Conservation (phyloP, 148 eudicot genomes). For the Vaccinium macrocarpon region DNA sequence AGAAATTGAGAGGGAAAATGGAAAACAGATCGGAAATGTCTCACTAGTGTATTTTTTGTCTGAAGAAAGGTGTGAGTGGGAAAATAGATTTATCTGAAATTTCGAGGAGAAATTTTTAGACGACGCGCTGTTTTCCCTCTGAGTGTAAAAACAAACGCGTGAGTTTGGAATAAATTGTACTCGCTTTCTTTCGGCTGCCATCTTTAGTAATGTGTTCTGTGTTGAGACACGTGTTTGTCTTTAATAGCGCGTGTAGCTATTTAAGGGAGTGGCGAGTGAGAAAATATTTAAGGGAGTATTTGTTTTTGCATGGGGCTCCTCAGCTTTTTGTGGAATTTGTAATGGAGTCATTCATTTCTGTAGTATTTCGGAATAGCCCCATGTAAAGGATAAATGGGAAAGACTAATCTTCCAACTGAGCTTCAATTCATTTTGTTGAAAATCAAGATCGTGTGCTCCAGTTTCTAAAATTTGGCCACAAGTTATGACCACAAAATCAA, state of each 20-base stretch:
- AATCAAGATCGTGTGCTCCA: too few relatives aligned
- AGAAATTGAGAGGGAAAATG: constrained; percentile 15
- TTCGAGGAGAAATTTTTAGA: neutral
- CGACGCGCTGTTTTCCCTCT: neutral
- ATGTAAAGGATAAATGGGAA: too few relatives aligned
- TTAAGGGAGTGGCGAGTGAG: neutral
- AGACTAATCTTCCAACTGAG: too few relatives aligned
- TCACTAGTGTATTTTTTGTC: neutral
- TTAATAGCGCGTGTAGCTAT: neutral
- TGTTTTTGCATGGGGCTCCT: too few relatives aligned
- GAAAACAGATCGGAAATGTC: constrained; percentile 3
- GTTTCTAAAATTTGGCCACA: too few relatives aligned
- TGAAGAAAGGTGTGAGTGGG: neutral
- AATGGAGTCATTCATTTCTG: too few relatives aligned
- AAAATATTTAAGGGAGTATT: too few relatives aligned
- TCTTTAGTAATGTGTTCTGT: neutral
- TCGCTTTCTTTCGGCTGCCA: neutral
- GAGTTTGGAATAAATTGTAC: neutral
- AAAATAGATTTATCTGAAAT: neutral
- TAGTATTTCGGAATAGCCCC: neutral
- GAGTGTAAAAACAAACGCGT: neutral
- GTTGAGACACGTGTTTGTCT: neutral
- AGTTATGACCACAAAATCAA: too few relatives aligned
- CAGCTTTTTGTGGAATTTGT: too few relatives aligned
- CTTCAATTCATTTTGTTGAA: too few relatives aligned